Evolutionary conservation across 2,329 filamentous ascomycete genomes (phyloP).

Genomic region (Botrytis cinerea): DNA sequence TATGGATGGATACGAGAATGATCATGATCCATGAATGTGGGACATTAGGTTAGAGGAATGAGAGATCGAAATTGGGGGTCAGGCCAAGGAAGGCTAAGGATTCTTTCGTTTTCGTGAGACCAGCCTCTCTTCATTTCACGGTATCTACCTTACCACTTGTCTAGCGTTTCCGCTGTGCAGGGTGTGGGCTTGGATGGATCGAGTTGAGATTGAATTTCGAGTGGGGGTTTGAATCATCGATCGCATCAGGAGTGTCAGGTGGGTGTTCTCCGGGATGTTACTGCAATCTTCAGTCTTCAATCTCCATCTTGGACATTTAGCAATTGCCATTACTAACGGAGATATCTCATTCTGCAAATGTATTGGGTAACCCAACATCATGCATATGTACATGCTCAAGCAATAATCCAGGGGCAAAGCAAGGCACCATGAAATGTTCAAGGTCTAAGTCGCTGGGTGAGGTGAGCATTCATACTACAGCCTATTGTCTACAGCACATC

Average conservation of each 20-base stretch:
- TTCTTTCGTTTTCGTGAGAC: slow-evolving; percentile 23
- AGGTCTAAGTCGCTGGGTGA: slow-evolving; percentile 17
- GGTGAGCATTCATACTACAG: slow-evolving; percentile 10
- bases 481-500: slow-evolving; percentile 5
- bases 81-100: slow-evolving; percentile 17
- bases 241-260: slow-evolving; percentile 20
- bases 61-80: slow-evolving; percentile 6
- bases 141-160: slow-evolving; percentile 8
- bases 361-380: slow-evolving; percentile 1
- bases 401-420: slow-evolving; percentile 3
- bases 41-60: background rate
- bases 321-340: slow-evolving; percentile 14
- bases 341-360: slow-evolving; percentile 14
- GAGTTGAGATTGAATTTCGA: background rate
- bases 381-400: background rate
- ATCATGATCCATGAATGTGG: slow-evolving; percentile 1
- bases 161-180: slow-evolving; percentile 17
- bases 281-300: slow-evolving; percentile 15
- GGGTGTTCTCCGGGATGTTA: slow-evolving; percentile 15
- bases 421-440: slow-evolving; percentile 23
- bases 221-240: slow-evolving; percentile 19
- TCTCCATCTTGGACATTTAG: background rate
- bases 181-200: background rate
- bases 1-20: slow-evolving; percentile 13
- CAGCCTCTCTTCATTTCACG: background rate